Conservation (phyloP, 495 filamentous ascomycete species). For the Parmelia sp. region DNA sequence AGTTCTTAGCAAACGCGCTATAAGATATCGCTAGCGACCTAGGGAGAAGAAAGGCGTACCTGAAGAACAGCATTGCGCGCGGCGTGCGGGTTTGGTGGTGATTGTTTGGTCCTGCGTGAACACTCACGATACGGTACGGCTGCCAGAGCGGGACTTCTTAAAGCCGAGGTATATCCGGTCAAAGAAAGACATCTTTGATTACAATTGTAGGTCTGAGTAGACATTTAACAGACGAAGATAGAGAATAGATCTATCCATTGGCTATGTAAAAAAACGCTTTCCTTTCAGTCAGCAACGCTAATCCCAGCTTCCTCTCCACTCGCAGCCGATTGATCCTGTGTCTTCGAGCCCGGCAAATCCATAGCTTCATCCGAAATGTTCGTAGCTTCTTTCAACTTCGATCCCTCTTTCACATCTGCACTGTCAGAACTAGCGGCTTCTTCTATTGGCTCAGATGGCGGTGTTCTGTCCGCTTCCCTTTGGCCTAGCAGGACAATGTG, state of each 20-base stretch:
- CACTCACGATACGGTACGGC: no score
- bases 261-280: background rate
- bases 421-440: background rate
- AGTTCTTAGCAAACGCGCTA: background rate
- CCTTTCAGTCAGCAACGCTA: conserved; percentile 29
- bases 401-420: background rate
- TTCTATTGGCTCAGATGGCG: conserved; percentile 1
- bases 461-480: conserved; percentile 18
- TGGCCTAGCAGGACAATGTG: conserved; percentile 10
- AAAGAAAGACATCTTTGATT: background rate
- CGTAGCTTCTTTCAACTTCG: conserved; percentile 5
- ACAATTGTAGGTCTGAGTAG: background rate
- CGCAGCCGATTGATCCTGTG: conserved; percentile 31
- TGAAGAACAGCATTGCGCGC: conserved; percentile 52
- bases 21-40: background rate
- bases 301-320: conserved; percentile 27
- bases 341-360: conserved; percentile 20
- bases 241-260: background rate
- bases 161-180: background rate
- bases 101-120: background rate
- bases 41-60: conserved; percentile 33
- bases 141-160: background rate
- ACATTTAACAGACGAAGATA: background rate
- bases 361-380: conserved; percentile 16
- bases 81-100: background rate